phyloP scores from a whole-genome alignment of 176 grass and related monocot genomes.

The Themeda triandra region DNA sequence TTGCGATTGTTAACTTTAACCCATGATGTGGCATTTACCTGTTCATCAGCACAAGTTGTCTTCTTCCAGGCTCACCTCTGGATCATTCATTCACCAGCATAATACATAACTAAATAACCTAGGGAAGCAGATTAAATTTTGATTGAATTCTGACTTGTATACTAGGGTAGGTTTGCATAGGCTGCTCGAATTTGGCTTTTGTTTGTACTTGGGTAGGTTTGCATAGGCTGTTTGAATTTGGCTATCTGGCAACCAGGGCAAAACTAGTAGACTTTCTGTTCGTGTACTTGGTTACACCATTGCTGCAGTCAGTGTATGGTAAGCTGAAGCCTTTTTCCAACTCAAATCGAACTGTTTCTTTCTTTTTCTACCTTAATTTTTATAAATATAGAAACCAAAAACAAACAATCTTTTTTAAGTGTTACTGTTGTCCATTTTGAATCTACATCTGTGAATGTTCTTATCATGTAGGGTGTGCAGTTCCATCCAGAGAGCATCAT shows the following conservation, averaged over 20 bases:
- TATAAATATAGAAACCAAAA: not conserved
- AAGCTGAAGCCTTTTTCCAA: not conserved
- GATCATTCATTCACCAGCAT: not conserved
- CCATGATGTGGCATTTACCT: not conserved
- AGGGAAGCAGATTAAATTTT: not conserved
- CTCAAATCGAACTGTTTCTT: not conserved
- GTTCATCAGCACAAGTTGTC: not conserved
- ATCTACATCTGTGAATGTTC: not conserved
- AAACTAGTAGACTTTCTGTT: not conserved
- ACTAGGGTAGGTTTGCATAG: not conserved
- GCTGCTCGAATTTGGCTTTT: not conserved
- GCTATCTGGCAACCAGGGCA: not conserved
- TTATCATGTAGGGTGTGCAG: constrained; percentile 41
- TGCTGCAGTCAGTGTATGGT: not conserved
- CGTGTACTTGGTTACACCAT: not conserved
- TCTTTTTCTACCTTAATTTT: not conserved
- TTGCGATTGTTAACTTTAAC: not conserved
- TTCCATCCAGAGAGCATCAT: constrained; percentile 66
- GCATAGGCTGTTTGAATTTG: not conserved
- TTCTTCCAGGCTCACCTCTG: not conserved
- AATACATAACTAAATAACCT: not conserved
- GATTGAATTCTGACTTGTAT: not conserved
- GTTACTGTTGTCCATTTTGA: not conserved
- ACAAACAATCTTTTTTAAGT: not conserved
- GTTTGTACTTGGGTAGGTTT: not conserved